Evolutionary conservation across 345 rosid genomes (phyloP).

Genomic region (Hibiscus trionum): DNA sequence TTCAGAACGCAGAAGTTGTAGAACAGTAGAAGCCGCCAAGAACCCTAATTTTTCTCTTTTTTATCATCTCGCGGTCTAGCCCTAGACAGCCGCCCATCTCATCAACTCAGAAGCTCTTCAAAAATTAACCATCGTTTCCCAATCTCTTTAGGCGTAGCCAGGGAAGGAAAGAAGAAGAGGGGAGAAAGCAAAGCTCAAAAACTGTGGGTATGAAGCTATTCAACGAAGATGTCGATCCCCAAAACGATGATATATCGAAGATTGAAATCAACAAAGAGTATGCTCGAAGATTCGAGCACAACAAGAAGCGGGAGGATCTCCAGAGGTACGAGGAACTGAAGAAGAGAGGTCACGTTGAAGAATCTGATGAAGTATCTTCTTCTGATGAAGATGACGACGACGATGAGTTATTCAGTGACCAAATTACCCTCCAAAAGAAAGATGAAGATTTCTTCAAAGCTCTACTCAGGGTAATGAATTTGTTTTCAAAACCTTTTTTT

Average conservation of each 20-base stretch:
- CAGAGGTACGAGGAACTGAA: conserved; percentile 43
- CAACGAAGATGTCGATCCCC: conserved; percentile 29
- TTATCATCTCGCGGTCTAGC: not conserved
- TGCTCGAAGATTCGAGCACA: conserved; percentile 44
- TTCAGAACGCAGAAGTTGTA: too few relatives aligned
- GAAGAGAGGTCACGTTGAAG: conserved; percentile 36
- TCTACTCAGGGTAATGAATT: conserved; percentile 35
- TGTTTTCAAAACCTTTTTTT: not conserved
- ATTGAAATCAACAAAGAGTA: conserved; percentile 53
- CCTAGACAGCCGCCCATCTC: not conserved
- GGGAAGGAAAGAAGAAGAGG: not conserved
- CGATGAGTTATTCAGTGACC: not conserved
- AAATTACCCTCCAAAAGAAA: conserved; percentile 9
- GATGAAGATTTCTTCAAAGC: conserved; percentile 39
- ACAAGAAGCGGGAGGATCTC: conserved; percentile 59
- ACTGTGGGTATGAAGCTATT: conserved; percentile 38
- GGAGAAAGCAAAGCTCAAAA: not conserved
- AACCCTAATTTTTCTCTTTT: too few relatives aligned
- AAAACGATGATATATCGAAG: conserved; percentile 24
- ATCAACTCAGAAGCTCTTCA: not conserved
- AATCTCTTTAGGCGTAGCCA: not conserved
- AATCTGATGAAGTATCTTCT: conserved; percentile 24
- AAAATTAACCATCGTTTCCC: not conserved
- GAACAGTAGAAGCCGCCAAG: too few relatives aligned
- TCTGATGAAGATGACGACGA: conserved; percentile 15